A percentile compares a stretch with the other conserved stretches of the same genome.
Conservation (phyloP, 257 asterid genomes). For the Fraxinus anomala region DNA sequence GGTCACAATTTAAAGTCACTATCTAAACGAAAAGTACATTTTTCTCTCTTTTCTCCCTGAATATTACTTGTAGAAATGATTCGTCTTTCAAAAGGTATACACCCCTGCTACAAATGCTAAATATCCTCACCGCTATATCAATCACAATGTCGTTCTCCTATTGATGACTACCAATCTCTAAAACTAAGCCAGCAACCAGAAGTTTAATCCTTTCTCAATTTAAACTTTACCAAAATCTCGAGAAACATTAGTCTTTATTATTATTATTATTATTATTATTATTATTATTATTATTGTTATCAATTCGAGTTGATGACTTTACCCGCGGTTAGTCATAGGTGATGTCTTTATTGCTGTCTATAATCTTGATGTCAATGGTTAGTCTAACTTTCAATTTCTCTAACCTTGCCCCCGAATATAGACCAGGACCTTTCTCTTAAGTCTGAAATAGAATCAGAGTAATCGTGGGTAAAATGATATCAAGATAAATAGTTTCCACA, state of each 20-base stretch:
- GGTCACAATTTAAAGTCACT: not conserved
- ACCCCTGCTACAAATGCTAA: not conserved
- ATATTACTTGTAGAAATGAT: not conserved
- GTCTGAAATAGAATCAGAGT: not conserved
- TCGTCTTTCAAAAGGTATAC: not conserved
- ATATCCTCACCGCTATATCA: not conserved
- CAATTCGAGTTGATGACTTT: too few species aligned
- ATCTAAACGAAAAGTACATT: not conserved
- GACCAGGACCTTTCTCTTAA: not conserved
- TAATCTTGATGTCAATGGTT: not conserved
- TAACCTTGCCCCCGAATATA: not conserved
- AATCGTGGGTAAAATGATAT: not conserved
- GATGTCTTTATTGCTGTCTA: not conserved
- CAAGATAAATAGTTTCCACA: not conserved
- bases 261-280: too few species aligned
- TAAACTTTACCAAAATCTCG: not conserved
- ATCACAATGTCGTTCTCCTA: not conserved
- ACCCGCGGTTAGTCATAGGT: too few species aligned
- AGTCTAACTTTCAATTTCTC: not conserved
- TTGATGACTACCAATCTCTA: not conserved
- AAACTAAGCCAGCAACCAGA: not conserved
- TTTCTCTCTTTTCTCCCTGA: not conserved
- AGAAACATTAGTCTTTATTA: not conserved
- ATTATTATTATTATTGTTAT: too few species aligned
- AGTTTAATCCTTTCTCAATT: not conserved